Base-by-base conservation (phyloP, 169 alveolate genomes). In the Cyclospora cayetanensis region DNA sequence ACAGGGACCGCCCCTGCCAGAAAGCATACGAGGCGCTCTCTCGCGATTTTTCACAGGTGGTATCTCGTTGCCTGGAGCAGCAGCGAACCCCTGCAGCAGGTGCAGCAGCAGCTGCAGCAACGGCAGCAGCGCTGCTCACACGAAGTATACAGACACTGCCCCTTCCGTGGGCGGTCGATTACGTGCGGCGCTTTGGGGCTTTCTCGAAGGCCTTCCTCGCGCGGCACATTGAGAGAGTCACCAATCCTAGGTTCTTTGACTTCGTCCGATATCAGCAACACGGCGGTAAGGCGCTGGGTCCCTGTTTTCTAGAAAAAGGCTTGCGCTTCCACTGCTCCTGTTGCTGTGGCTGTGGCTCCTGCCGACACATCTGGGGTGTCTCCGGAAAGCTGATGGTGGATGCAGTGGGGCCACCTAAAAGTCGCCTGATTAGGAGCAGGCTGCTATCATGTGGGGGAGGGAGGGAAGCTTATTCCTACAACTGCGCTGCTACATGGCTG, bases 221-320 rank as follows among this genome's bases (percentile, higher is more conserved):
- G 25, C 4, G 70, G 72, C 90, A 92, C 31, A 63, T 90, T 60
- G 77, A 65, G 25, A 34, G 70, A 25, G 35, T 83, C n/a, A 80
- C 53, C 76, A 70, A 82, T 35, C 93, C 94, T 11, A 87, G 86
- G 41, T 46, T 92, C 41, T 92, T 92, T 82, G 94, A 92, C 80
- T 92, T 84, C 39, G 91, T 92, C 20, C 90, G 93, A 9, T 92
- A 85, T 39, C 74, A 87, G 52, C 72, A 42, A 25, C 39, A 68
- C 35, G 94, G 93, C 20, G 94, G 93, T 43, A 60, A 25, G 55
- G 76, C 37, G 72, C 46, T 27, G 20, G 77, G 25, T 31, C 34
- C 25, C 11, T 0, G 0, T 31, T 72, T 37, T 27, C 20, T 15
- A 2, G 15, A 12, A 11, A 25, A 25, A 37, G 37, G 25, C 2